Conservation (phyloP, 2,329 filamentous ascomycete genomes). For the Pleurostoma richardsiae region DNA sequence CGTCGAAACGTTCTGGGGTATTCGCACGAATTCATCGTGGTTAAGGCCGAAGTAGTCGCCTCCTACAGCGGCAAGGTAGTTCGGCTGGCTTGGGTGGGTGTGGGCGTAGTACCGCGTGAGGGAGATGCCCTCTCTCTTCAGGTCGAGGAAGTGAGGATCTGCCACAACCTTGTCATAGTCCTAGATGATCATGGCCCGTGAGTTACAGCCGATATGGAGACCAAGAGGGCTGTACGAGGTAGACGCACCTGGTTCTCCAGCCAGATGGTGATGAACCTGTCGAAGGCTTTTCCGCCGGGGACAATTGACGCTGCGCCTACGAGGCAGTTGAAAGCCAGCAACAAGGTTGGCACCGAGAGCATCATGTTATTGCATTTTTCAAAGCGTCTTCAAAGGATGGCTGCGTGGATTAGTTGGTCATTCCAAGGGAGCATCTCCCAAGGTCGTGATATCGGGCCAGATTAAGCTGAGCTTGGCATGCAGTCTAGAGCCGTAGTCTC, state of each 20-base stretch:
- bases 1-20: slow-evolving; percentile 39
- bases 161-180: slow-evolving; percentile 35
- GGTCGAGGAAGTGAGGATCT: slow-evolving; percentile 30
- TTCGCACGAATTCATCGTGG: slow-evolving; percentile 35
- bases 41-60: slow-evolving; percentile 59
- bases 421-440: no score
- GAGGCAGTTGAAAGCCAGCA: not conserved
- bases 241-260: slow-evolving; percentile 34
- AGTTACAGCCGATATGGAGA: not conserved
- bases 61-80: slow-evolving; percentile 64
- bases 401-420: no score
- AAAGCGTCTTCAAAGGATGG: no score
- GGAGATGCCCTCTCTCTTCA: slow-evolving; percentile 36
- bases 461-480: no score
- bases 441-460: no score
- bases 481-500: no score
- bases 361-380: no score
- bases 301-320: slow-evolving; percentile 16
- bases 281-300: slow-evolving; percentile 28
- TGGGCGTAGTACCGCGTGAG: slow-evolving; percentile 52
- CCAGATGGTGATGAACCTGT: slow-evolving; percentile 38
- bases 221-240: no score
- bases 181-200: slow-evolving; percentile 17
- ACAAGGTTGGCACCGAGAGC: no score
- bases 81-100: slow-evolving; percentile 71